Conservation (phyloP, 768 basidiomycete genomes). For the Agaricus blazei region DNA sequence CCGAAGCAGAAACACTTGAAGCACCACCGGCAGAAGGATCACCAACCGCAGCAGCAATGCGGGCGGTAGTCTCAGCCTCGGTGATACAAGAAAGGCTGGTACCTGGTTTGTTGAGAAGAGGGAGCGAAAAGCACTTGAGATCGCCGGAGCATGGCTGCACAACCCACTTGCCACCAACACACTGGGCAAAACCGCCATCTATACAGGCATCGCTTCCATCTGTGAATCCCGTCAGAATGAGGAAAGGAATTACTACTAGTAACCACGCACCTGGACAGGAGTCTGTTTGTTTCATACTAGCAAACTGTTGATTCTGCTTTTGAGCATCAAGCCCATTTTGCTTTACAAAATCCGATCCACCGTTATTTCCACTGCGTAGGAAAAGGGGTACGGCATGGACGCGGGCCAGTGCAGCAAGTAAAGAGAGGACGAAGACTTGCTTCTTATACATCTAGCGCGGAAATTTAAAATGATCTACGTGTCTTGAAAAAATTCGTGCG, state of each 20-base stretch:
- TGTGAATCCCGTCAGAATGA: slow-evolving; percentile 13
- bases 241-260: background rate
- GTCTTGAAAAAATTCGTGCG: slow-evolving; percentile 11
- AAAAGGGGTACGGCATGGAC: slow-evolving; percentile 30
- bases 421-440: slow-evolving; percentile 17
- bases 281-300: slow-evolving; percentile 34
- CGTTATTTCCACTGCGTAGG: slow-evolving; percentile 17
- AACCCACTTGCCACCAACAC: slow-evolving; percentile 33
- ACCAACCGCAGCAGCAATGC: slow-evolving; percentile 39
- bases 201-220: slow-evolving; percentile 38
- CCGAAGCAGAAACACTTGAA: slow-evolving; percentile 4
- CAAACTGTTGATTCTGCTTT: slow-evolving; percentile 44
- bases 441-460: slow-evolving; percentile 13
- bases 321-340: slow-evolving; percentile 49
- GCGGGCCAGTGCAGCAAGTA: slow-evolving; percentile 22
- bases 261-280: slow-evolving; percentile 38
- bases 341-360: slow-evolving; percentile 19
- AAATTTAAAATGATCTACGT: slow-evolving; percentile 3
- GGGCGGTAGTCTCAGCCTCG: slow-evolving; percentile 29
- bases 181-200: slow-evolving; percentile 36
- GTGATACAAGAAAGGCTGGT: slow-evolving; percentile 40
- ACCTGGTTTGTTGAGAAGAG: slow-evolving; percentile 42
- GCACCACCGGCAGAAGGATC: slow-evolving; percentile 17
- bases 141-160: slow-evolving; percentile 29
- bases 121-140: slow-evolving; percentile 43